Conservation (phyloP, 768 basidiomycete genomes). For the Boletus subcaerulescens region DNA sequence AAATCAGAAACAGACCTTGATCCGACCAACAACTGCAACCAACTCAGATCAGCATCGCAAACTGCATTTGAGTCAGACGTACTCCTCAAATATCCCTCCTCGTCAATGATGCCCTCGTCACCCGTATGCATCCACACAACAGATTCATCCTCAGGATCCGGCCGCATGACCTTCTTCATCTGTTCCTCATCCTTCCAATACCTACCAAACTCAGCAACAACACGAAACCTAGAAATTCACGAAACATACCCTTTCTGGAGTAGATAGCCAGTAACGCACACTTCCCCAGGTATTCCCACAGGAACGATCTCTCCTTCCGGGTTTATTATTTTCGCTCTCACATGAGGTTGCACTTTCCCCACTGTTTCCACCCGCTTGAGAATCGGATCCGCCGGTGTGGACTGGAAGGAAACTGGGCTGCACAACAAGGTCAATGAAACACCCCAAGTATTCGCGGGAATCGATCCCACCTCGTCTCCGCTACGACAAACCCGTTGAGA, state of each 20-base stretch:
- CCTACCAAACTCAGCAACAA: constrained; percentile 33
- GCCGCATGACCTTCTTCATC: constrained; percentile 56
- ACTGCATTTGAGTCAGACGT: constrained; percentile 22
- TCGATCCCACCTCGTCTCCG: constrained; percentile 59
- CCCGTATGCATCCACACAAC: constrained; percentile 82
- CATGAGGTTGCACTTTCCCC: constrained; percentile 72
- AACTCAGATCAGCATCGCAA: not conserved
- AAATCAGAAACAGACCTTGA: constrained; percentile 50
- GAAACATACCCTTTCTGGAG: constrained; percentile 68
- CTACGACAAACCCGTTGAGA: constrained; percentile 33
- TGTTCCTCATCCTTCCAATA: constrained; percentile 78
- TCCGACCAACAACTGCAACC: constrained; percentile 66
- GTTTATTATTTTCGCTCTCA: constrained; percentile 71
- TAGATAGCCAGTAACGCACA: constrained; percentile 71
- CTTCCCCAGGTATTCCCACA: constrained; percentile 70
- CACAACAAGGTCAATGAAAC: not conserved
- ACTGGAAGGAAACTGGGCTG: constrained; percentile 84
- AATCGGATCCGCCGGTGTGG: constrained; percentile 63
- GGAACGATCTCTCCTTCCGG: constrained; percentile 58
- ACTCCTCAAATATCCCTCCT: constrained; percentile 77
- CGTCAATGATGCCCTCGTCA: constrained; percentile 77
- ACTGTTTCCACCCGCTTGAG: constrained; percentile 80
- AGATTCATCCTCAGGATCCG: constrained; percentile 47
- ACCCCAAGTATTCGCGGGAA: not conserved
- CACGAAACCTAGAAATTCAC: not conserved